phyloP scores from a whole-genome alignment of 495 filamentous ascomycete genomes.

The Durotheca rogersii region DNA sequence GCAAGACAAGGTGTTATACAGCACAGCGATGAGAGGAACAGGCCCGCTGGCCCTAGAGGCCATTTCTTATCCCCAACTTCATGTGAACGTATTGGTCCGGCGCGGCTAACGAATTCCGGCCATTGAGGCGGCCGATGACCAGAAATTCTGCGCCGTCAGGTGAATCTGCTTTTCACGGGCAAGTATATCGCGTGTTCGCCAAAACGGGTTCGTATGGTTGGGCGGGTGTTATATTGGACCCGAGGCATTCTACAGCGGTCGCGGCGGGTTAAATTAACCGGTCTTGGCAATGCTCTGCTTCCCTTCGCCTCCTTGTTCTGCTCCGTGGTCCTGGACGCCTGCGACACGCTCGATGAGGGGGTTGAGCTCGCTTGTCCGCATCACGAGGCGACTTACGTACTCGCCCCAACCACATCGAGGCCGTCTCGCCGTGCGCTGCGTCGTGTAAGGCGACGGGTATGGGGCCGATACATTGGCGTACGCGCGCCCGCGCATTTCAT shows the following conservation, averaged over 20 bases:
- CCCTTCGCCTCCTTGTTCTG: slow-evolving; percentile 3
- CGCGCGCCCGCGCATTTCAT: no score
- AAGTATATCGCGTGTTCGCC: slow-evolving; percentile 5
- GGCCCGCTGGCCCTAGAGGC: no score
- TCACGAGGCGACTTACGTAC: background rate
- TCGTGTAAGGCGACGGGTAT: no score
- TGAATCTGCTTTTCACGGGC: slow-evolving; percentile 29
- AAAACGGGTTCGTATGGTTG: slow-evolving; percentile 20
- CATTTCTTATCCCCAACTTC: slow-evolving; percentile 4
- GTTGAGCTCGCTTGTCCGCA: no score
- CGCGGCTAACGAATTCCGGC: slow-evolving; percentile 16
- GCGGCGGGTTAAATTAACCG: slow-evolving; percentile 25
- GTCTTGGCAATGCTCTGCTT: slow-evolving; percentile 24
- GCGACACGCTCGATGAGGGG: slow-evolving; percentile 22
- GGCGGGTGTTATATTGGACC: slow-evolving; percentile 29
- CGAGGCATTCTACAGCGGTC: slow-evolving; percentile 16
- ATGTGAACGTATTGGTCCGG: slow-evolving; percentile 21
- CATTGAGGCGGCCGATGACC: slow-evolving; percentile 16
- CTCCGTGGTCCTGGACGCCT: slow-evolving; percentile 10
- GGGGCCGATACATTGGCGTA: no score
- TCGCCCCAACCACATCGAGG: background rate
- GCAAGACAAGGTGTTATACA: slow-evolving; percentile 20
- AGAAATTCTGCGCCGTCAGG: slow-evolving; percentile 12
- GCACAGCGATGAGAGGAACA: no score
- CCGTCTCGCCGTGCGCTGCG: background rate